Percentiles rank a stretch among this genome's conserved stretches.
Conservation (phyloP, 2,329 filamentous ascomycete genomes). For the Ceratocystis eucalypticola region DNA sequence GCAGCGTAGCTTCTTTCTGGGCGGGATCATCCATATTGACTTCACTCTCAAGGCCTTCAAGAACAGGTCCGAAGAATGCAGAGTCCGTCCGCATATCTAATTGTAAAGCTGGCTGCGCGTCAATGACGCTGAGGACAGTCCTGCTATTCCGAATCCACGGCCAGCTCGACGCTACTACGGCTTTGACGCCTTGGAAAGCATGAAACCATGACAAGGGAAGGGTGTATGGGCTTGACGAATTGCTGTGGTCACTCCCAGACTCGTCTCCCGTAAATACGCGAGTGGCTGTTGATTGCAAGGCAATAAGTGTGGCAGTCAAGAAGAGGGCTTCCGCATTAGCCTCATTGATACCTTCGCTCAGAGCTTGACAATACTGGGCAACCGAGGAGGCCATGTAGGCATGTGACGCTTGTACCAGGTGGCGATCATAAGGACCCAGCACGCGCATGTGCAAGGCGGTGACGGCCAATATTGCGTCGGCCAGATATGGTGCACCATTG, state of each 20-base stretch:
- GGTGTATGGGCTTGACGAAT: slow-evolving; percentile 35
- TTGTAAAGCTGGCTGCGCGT: slow-evolving; percentile 48
- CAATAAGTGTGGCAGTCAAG: slow-evolving; percentile 48
- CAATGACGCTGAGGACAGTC: slow-evolving; percentile 47
- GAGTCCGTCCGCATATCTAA: slow-evolving; percentile 39
- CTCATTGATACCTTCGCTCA: slow-evolving; percentile 43
- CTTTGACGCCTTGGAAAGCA: slow-evolving; percentile 53
- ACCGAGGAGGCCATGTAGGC: slow-evolving; percentile 52
- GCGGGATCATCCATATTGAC: slow-evolving; percentile 23
- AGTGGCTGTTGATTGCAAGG: slow-evolving; percentile 52
- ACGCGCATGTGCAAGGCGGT: slow-evolving; percentile 49
- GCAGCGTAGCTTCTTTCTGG: slow-evolving; percentile 28
- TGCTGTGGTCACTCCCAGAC: slow-evolving; percentile 26
- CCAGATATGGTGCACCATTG: slow-evolving; percentile 42
- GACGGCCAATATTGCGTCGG: slow-evolving; percentile 51
- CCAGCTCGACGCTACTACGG: slow-evolving; percentile 51
- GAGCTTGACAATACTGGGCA: slow-evolving; percentile 43
- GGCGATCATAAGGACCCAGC: slow-evolving; percentile 42
- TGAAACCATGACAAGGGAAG: slow-evolving; percentile 54
- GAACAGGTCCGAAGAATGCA: slow-evolving; percentile 48
- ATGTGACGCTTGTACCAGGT: slow-evolving; percentile 48
- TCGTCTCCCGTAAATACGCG: slow-evolving; percentile 49
- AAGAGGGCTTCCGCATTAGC: slow-evolving; percentile 50
- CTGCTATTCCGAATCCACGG: slow-evolving; percentile 46
- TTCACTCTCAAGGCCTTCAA: slow-evolving; percentile 45